Conservation (phyloP, 78 protist species). For the Capsaspora owczarzaki region DNA sequence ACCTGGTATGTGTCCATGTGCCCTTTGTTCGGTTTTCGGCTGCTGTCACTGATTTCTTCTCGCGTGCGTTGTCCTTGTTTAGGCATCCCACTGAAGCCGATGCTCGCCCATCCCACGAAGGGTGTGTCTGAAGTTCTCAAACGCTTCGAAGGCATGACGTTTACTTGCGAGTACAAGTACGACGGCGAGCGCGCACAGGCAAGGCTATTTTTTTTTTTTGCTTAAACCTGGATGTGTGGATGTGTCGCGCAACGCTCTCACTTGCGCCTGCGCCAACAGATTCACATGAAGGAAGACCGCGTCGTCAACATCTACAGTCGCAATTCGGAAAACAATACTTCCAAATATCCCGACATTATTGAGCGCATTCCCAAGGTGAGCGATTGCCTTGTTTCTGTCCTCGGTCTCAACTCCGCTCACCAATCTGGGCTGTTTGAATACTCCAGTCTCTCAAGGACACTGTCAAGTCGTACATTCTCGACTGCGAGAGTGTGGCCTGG, state of each 20-base stretch:
- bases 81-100: slow-evolving; percentile 90
- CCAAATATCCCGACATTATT: slow-evolving; percentile 89
- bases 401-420: not conserved
- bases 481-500: slow-evolving; percentile 90
- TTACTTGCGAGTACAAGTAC: slow-evolving; percentile 96
- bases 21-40: not conserved
- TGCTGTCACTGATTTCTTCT: not conserved
- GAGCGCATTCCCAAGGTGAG: slow-evolving; percentile 1
- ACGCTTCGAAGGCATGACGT: slow-evolving; percentile 54
- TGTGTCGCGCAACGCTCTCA: no score
- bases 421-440: not conserved
- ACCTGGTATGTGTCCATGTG: slow-evolving; percentile 13
- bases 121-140: slow-evolving; percentile 72
- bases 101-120: slow-evolving; percentile 92
- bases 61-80: slow-evolving; percentile 3
- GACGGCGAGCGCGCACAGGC: slow-evolving; percentile 95
- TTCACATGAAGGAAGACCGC: slow-evolving; percentile 52
- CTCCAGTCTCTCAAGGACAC: not conserved
- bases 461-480: slow-evolving; percentile 51
- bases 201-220: not conserved
- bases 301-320: slow-evolving; percentile 71
- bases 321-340: slow-evolving; percentile 84
- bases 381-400: not conserved
- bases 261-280: slow-evolving; percentile 6
- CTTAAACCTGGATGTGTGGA: not conserved